Evolutionary conservation across 75 land plant genomes (phyloP), one percentile per base, ranked within the genome.

Genomic region (Cryptomeria japonica): DNA sequence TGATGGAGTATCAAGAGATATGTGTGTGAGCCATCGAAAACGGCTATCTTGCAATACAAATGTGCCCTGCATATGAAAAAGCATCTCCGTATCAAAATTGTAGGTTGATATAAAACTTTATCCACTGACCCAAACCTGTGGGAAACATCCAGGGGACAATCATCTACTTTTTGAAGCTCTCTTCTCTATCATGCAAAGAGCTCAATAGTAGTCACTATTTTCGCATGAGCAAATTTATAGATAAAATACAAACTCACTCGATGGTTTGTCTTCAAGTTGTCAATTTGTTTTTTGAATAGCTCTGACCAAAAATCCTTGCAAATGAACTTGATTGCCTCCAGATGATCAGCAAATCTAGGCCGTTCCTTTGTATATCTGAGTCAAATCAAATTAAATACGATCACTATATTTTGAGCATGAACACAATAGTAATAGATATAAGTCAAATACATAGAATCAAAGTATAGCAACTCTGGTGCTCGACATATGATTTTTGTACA

Each of bases 261-360:
- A 79, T 97, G 99, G 86, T 97, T 97, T 46, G 99, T 97, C 87
- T 97, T 97, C 86, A 97, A 90, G 90, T 97, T 97, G 89, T 97
- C 99, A 80, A 97, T 94, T 83, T 96, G 98, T 90, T 97, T 97
- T 89, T 97, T 97, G 91, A 97, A 97, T 34, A 97, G 92, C 85
- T 95, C 99, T 32, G 97, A 88, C 99, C 99, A 97, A 83, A 97
- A 97, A 87, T 97, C 99, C 88, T 97, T 97, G 93, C 99, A 97
- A 38, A 97, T 95, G 84, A 97, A 96, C 88, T 97, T 97, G 92
- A 97, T 97, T 36, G 95, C 98, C 76, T 97, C 99, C 34, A 97
- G 86, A 91, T 97, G 99, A 86, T 96, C 99, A 77, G 84, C 91
- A 85, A 97, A 97, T 32, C 99, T 91, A 39, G 98, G 98, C 38